Percentiles rank a stretch among this genome's conserved stretches.
Evolutionary conservation across 768 basidiomycete species (phyloP).

Genomic region (Xanthoconium purpureum): DNA sequence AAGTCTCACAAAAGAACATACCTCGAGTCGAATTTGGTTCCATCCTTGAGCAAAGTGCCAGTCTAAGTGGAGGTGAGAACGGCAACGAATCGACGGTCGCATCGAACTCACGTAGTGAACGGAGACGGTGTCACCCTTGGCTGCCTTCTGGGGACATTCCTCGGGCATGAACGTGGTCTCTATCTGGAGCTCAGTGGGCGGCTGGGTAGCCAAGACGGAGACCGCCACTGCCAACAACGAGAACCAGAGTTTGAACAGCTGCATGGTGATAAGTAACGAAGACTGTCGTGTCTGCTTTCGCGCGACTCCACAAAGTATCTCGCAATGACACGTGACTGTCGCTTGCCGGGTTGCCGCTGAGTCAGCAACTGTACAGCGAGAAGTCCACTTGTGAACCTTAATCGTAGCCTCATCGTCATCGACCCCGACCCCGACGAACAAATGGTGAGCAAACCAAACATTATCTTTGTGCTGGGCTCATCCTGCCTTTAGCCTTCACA

Average conservation of each 20-base stretch:
- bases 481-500: conserved; percentile 78
- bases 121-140: conserved; percentile 59
- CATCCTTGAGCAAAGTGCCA: conserved; percentile 72
- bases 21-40: conserved; percentile 90
- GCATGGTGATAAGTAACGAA: conserved; percentile 39
- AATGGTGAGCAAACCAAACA: conserved; percentile 43
- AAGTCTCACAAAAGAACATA: conserved; percentile 29
- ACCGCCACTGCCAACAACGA: conserved; percentile 47
- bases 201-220: conserved; percentile 44
- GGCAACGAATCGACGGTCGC: neutral
- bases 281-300: neutral
- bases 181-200: conserved; percentile 56
- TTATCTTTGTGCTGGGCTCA: neutral
- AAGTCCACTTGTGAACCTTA: conserved; percentile 33
- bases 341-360: conserved; percentile 18
- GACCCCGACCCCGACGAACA: conserved; percentile 37
- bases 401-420: conserved; percentile 22
- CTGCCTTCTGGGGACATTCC: conserved; percentile 51
- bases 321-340: neutral
- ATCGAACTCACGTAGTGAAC: conserved; percentile 71
- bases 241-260: conserved; percentile 45
- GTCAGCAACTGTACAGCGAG: conserved; percentile 43
- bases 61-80: conserved; percentile 36
- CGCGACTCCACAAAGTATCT: too few relatives aligned
- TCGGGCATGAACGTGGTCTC: conserved; percentile 60